These are phyloP conservation scores for Lecanicillium sp. DNA, from an alignment of 2,329 filamentous ascomycete species.

Conservation along the genomic window DNA sequence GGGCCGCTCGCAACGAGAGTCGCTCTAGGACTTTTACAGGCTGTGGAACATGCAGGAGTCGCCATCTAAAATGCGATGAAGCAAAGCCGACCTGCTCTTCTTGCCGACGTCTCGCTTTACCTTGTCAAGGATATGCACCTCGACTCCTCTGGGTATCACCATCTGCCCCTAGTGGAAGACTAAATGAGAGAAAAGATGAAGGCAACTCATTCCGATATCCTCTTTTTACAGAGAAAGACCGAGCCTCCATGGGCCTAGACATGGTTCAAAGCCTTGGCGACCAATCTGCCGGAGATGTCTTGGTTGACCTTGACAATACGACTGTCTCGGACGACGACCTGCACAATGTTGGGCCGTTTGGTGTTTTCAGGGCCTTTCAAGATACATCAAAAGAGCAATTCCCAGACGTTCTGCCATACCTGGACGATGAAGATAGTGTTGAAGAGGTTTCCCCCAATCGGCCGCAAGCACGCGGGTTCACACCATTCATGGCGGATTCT, in stretches of 20 bases:
- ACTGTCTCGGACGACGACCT: neutral
- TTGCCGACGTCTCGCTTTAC: conserved; percentile 24
- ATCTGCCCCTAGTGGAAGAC: conserved; percentile 14
- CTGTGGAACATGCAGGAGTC: conserved; percentile 24
- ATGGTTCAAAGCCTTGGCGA: conserved; percentile 22
- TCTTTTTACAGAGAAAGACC: conserved; percentile 29
- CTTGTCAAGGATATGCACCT: conserved; percentile 31
- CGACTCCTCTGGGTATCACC: conserved; percentile 21
- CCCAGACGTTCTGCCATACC: too few relatives aligned
- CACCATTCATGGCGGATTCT: neutral
- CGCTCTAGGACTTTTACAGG: conserved; percentile 21
- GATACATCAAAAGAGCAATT: neutral
- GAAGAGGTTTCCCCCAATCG: neutral
- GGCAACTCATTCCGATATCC: conserved; percentile 29
- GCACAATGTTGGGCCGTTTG: conserved; percentile 10
- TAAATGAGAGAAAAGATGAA: conserved; percentile 10
- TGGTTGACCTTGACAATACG: conserved; percentile 16
- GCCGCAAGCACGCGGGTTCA: neutral
- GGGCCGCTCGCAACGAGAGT: neutral
- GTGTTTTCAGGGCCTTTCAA: conserved; percentile 9
- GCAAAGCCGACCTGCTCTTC: conserved; percentile 28
- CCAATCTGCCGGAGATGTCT: conserved; percentile 13
- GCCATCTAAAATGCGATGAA: conserved; percentile 38
- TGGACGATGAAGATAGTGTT: conserved; percentile 2
- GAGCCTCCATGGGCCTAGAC: conserved; percentile 23